Conservation (phyloP, 306 rosid genomes). For the Cucumis cinereus region DNA sequence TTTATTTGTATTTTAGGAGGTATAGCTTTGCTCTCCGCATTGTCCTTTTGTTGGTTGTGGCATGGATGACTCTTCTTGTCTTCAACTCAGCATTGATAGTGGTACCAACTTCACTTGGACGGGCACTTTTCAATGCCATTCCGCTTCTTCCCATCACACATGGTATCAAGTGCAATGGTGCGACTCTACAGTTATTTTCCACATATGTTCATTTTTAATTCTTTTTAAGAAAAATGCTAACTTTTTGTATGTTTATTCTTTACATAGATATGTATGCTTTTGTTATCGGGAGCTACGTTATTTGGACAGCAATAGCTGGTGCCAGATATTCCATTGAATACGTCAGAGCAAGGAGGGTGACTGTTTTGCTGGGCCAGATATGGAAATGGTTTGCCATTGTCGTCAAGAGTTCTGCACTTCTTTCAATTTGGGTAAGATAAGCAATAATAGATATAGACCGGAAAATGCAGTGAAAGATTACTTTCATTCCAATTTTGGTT, state of each 20-base stretch:
- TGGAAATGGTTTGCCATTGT: conserved; percentile 89
- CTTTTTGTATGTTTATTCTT: conserved; percentile 8
- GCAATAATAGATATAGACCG: background rate
- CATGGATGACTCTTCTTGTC: conserved; percentile 94
- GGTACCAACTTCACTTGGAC: conserved; percentile 82
- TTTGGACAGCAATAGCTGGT: conserved; percentile 96
- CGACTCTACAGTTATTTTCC: conserved; percentile 13
- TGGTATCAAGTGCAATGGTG: conserved; percentile 97
- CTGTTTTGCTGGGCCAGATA: conserved; percentile 54
- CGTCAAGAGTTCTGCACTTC: conserved; percentile 78
- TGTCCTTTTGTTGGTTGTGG: conserved; percentile 82
- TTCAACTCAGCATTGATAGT: conserved; percentile 90
- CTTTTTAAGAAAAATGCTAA: conserved; percentile 5
- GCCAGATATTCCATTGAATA: conserved; percentile 78
- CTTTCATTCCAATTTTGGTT: background rate
- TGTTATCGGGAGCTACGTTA: conserved; percentile 87
- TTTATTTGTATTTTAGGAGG: conserved; percentile 25
- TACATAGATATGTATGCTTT: conserved; percentile 78
- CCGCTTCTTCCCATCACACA: conserved; percentile 96
- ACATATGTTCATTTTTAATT: background rate
- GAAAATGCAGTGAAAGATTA: background rate
- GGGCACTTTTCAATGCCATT: conserved; percentile 73
- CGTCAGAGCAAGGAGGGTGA: conserved; percentile 48
- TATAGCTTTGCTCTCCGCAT: conserved; percentile 84
- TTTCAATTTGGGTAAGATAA: conserved; percentile 84